These are phyloP conservation scores for Alloascoidea africana DNA, from an alignment of 805 yeast species.

Conservation along the genomic window DNA sequence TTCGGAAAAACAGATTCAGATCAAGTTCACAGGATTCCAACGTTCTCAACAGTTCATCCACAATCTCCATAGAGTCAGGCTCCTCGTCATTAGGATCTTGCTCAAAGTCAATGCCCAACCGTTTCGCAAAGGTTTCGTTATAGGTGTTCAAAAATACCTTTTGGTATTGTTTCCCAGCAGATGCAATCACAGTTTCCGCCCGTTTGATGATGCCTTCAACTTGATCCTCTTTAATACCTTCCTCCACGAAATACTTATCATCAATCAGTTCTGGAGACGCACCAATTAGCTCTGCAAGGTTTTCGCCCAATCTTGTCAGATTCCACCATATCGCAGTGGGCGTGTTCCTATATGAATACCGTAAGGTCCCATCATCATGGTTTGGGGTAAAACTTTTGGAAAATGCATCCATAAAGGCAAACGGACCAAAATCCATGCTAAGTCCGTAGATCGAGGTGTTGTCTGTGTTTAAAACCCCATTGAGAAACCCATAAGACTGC, in stretches of 20 bases:
- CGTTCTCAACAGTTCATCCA: slow-evolving; percentile 47
- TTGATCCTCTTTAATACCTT: slow-evolving; percentile 31
- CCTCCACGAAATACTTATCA: slow-evolving; percentile 23
- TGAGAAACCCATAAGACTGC: slow-evolving; percentile 86
- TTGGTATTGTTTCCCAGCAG: slow-evolving; percentile 52
- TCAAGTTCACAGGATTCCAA: slow-evolving; percentile 52
- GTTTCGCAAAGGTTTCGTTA: slow-evolving; percentile 35
- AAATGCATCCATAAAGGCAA: slow-evolving; percentile 76
- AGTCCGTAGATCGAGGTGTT: slow-evolving; percentile 84
- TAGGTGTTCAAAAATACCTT: slow-evolving; percentile 44
- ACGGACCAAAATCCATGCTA: slow-evolving; percentile 90
- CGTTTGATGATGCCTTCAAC: slow-evolving; percentile 36
- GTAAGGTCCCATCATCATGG: slow-evolving; percentile 57
- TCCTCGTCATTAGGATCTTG: slow-evolving; percentile 25
- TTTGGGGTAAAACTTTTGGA: slow-evolving; percentile 79
- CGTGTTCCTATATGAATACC: slow-evolving; percentile 73
- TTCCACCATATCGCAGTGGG: slow-evolving; percentile 93
- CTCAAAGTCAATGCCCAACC: slow-evolving; percentile 49
- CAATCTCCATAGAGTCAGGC: slow-evolving; percentile 19
- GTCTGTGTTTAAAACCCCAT: slow-evolving; percentile 91
- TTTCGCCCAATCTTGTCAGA: slow-evolving; percentile 70
- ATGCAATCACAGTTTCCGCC: slow-evolving; percentile 49
- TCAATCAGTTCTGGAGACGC: slow-evolving; percentile 40
- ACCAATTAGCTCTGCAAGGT: slow-evolving; percentile 68
- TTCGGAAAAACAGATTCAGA: slow-evolving; percentile 65